These are phyloP conservation scores for Pseudocohnilembus persalinus DNA, from an alignment of 169 alveolate species.

Conservation along the genomic window DNA sequence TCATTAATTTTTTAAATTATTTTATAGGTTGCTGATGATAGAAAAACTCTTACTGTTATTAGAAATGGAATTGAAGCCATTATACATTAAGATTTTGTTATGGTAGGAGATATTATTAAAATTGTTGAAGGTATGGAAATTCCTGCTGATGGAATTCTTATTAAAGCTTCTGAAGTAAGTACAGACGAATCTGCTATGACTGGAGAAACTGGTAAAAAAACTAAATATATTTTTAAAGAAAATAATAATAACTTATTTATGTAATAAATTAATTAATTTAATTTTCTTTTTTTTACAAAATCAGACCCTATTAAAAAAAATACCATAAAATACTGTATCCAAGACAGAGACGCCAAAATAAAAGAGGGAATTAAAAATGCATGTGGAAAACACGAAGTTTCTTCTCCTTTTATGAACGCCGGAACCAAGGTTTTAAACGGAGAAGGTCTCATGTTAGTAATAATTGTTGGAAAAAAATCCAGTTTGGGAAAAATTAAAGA, in stretches of 20 bases:
- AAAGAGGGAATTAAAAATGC: slow-evolving; percentile 5
- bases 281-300: neutral
- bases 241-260: too few relatives aligned
- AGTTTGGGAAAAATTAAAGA: slow-evolving; percentile 77
- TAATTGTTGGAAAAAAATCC: slow-evolving; percentile 86
- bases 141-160: slow-evolving; percentile 84
- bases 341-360: slow-evolving; percentile 21
- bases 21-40: slow-evolving; percentile 43
- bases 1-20: too few relatives aligned
- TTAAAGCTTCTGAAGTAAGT: slow-evolving; percentile 78
- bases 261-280: neutral
- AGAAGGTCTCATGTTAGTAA: slow-evolving; percentile 80
- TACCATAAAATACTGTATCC: slow-evolving; percentile 3
- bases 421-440: slow-evolving; percentile 88
- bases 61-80: slow-evolving; percentile 57
- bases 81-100: slow-evolving; percentile 54
- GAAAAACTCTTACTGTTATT: slow-evolving; percentile 48
- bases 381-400: slow-evolving; percentile 58
- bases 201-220: slow-evolving; percentile 52
- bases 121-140: slow-evolving; percentile 68
- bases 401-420: slow-evolving; percentile 83
- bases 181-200: slow-evolving; percentile 84
- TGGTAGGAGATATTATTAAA: slow-evolving; percentile 89
- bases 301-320: slow-evolving; percentile 31
- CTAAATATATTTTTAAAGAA: too few relatives aligned